These are phyloP conservation scores for Trichosporon asahii DNA, from an alignment of 1,284 basidiomycete species.

Conservation along the genomic window DNA sequence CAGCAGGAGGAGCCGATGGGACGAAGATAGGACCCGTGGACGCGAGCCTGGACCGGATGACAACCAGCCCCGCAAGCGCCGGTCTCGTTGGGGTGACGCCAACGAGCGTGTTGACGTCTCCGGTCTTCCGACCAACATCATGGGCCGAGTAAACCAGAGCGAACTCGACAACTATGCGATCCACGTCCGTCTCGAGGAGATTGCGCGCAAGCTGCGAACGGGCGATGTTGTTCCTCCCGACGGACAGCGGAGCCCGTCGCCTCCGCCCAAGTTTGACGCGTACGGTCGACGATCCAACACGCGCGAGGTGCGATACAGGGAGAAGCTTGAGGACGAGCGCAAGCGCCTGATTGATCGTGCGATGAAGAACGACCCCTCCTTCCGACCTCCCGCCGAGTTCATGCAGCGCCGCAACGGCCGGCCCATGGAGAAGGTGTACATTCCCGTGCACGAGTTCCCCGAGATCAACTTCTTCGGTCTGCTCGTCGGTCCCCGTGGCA, in stretches of 20 bases:
- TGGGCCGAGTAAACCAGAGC: constrained; percentile 82
- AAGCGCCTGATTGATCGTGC: constrained; percentile 89
- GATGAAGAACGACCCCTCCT: constrained; percentile 96
- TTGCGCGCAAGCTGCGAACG: constrained; percentile 85
- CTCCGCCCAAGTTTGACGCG: constrained; percentile 93
- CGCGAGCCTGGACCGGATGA: constrained; percentile 33
- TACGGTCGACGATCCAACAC: constrained; percentile 98
- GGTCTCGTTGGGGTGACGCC: constrained; percentile 91
- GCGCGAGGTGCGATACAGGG: constrained; percentile 93
- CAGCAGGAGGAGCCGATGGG: constrained; percentile 31
- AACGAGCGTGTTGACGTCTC: constrained; percentile 75
- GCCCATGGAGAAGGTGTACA: constrained; percentile 96
- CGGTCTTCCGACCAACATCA: constrained; percentile 86
- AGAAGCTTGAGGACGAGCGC: constrained; percentile 96
- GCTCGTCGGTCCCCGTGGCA: constrained; percentile 95
- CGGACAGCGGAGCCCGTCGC: constrained; percentile 89
- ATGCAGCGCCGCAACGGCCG: constrained; percentile 79
- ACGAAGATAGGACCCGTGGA: constrained; percentile 28
- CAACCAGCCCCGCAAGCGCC: constrained; percentile 79
- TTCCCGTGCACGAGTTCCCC: constrained; percentile 98
- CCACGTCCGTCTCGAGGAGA: constrained; percentile 91
- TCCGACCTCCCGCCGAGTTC: constrained; percentile 86
- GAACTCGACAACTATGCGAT: constrained; percentile 95
- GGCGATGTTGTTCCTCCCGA: constrained; percentile 97
- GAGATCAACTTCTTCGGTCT: constrained; percentile 99